A percentile compares a stretch with the other conserved stretches of the same genome.
These are phyloP conservation scores for Coemansia reversa DNA, from an alignment of 192 early-diverging fungal genomes.

Conservation along the genomic window DNA sequence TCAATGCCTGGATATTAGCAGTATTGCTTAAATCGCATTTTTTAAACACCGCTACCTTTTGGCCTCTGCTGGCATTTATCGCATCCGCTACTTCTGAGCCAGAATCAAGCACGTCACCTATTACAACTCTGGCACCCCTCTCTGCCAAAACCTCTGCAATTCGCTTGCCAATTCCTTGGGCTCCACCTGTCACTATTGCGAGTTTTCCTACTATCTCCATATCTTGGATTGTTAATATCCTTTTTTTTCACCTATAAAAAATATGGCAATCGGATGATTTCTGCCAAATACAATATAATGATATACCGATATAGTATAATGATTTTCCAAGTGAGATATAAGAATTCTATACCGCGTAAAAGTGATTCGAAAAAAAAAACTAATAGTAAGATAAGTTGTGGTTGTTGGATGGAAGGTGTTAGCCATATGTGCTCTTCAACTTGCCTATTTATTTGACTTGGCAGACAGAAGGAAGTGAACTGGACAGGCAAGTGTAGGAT, in stretches of 20 bases:
- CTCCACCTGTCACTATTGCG: constrained; percentile 65
- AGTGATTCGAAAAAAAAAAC: no score
- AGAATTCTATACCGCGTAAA: no score
- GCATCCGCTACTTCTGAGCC: constrained; percentile 32
- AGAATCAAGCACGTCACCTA: constrained; percentile 56
- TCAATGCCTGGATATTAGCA: constrained; percentile 28
- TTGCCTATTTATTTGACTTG: no score
- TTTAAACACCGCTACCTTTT: constrained; percentile 33
- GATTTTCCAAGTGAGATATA: no score
- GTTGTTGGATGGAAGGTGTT: no score
- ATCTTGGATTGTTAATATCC: no score
- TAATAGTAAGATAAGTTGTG: no score
- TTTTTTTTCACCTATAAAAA: no score
- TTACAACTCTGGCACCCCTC: constrained; percentile 59
- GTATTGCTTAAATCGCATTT: constrained; percentile 52
- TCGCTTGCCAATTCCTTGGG: constrained; percentile 62
- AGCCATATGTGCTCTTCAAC: no score
- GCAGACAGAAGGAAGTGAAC: not conserved
- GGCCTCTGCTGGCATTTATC: constrained; percentile 11
- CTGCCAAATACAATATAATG: no score
- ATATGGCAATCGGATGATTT: no score
- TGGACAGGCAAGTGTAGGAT: not conserved
- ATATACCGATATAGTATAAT: no score
- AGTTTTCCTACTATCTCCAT: constrained; percentile 50
- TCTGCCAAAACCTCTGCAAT: constrained; percentile 55